These are phyloP conservation scores for Apiospora aurea DNA, from an alignment of 2,329 filamentous ascomycete genomes.

Conservation along the genomic window DNA sequence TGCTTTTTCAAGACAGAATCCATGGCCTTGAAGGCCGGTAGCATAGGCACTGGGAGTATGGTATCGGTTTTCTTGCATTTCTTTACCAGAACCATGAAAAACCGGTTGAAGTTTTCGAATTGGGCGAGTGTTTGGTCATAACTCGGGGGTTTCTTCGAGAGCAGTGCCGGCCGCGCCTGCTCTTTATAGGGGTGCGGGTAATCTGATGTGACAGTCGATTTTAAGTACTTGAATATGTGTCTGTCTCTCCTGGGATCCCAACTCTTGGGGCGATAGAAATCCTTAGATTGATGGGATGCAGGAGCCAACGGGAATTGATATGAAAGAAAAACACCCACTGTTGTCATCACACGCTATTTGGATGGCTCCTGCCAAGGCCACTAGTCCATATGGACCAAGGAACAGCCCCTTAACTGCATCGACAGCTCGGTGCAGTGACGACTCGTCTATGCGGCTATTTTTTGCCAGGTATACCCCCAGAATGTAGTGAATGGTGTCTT, in stretches of 20 bases:
- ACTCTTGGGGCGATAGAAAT: background rate
- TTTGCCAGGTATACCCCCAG: background rate
- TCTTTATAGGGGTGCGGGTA: constrained; percentile 1
- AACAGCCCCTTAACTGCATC: background rate
- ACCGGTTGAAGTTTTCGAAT: background rate
- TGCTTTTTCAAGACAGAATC: background rate
- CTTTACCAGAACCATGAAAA: background rate
- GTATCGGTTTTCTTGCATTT: background rate
- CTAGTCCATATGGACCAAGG: background rate
- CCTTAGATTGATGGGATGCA: background rate
- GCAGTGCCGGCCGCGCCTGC: background rate
- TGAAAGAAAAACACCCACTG: background rate
- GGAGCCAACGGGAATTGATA: background rate
- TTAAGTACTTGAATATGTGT: background rate
- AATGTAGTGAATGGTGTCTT: background rate
- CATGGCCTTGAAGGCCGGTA: constrained; percentile 6
- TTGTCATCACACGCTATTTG: background rate
- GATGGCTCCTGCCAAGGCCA: background rate
- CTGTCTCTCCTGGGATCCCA: too few species aligned
- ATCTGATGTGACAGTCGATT: background rate
- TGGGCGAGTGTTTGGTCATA: constrained; percentile 4
- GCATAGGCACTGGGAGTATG: background rate
- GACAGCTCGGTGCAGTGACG: background rate
- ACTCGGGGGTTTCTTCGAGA: background rate
- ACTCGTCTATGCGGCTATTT: background rate